Evolutionary conservation across 345 rosid genomes (phyloP).

Genomic region (Syzygium jambos): DNA sequence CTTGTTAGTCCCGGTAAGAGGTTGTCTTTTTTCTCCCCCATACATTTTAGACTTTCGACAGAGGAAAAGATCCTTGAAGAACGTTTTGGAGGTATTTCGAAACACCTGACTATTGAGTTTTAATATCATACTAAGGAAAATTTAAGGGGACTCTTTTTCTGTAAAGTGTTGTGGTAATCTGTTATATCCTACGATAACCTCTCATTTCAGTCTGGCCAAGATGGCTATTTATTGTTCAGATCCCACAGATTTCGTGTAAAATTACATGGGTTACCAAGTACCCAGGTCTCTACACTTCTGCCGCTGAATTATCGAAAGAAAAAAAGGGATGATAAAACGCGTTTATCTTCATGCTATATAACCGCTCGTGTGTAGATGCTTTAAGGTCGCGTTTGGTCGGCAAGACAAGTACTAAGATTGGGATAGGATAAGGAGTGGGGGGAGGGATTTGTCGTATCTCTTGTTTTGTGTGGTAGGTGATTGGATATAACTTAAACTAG

Average conservation of each 20-base stretch:
- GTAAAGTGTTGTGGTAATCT: background rate
- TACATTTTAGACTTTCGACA: background rate
- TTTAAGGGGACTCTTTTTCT: background rate
- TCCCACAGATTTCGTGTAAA: background rate
- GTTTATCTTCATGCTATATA: background rate
- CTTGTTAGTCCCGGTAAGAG: background rate
- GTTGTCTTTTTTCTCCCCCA: background rate
- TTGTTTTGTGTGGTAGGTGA: background rate
- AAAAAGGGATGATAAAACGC: background rate
- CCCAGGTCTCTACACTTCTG: background rate
- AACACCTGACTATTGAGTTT: background rate
- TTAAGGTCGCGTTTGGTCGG: background rate
- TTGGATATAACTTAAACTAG: background rate
- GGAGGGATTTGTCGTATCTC: background rate
- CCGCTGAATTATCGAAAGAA: background rate
- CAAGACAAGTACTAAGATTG: background rate
- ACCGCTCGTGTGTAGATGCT: background rate
- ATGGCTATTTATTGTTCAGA: background rate
- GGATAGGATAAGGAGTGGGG: background rate
- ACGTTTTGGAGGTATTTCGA: background rate
- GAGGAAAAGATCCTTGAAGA: background rate
- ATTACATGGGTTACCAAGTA: background rate
- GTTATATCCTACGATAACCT: background rate
- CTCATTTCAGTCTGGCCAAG: background rate
- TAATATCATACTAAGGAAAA: background rate